phyloP scores from a whole-genome alignment of 1,139 yeast genomes.

The Suhomyces guaymorum region DNA sequence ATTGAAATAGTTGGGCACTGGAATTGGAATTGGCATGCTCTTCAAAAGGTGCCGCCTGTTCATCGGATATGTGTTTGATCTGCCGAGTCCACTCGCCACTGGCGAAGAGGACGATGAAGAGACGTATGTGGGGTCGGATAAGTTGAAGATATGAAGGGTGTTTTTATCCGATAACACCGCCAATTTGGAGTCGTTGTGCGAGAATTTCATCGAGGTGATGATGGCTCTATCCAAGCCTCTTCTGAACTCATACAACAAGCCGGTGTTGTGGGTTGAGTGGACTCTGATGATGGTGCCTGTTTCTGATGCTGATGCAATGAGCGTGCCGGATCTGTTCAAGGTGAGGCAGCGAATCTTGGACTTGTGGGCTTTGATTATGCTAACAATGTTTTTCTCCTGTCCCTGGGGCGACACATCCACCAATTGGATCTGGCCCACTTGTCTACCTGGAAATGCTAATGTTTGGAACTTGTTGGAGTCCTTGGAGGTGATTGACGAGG shows the following conservation, averaged over 20 bases:
- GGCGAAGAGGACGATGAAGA: slow-evolving; percentile 10
- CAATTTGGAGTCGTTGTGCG: slow-evolving; percentile 69
- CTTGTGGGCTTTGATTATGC: slow-evolving; percentile 83
- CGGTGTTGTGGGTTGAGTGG: slow-evolving; percentile 74
- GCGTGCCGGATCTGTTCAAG: slow-evolving; percentile 68
- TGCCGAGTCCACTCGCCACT: slow-evolving; percentile 3
- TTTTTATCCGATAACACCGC: slow-evolving; percentile 89
- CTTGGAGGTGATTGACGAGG: slow-evolving; percentile 17
- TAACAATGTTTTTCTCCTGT: slow-evolving; percentile 60
- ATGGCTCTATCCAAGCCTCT: slow-evolving; percentile 85
- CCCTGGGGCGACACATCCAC: slow-evolving; percentile 68
- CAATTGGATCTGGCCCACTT: slow-evolving; percentile 75
- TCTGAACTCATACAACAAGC: slow-evolving; percentile 75
- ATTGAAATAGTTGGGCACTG: slow-evolving; percentile 71
- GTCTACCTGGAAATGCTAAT: slow-evolving; percentile 72
- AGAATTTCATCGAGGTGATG: slow-evolving; percentile 80
- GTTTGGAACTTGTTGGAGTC: slow-evolving; percentile 43
- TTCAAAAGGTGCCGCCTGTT: slow-evolving; percentile 72
- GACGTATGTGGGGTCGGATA: slow-evolving; percentile 21
- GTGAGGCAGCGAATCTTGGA: slow-evolving; percentile 67
- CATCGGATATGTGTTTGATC: slow-evolving; percentile 14
- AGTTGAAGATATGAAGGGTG: slow-evolving; percentile 80
- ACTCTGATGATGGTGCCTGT: slow-evolving; percentile 85
- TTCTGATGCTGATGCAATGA: slow-evolving; percentile 85
- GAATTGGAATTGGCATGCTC: slow-evolving; percentile 60